Evolutionary conservation across 164 flowering plant genomes (phyloP).

Genomic region (Stephania cephalantha): DNA sequence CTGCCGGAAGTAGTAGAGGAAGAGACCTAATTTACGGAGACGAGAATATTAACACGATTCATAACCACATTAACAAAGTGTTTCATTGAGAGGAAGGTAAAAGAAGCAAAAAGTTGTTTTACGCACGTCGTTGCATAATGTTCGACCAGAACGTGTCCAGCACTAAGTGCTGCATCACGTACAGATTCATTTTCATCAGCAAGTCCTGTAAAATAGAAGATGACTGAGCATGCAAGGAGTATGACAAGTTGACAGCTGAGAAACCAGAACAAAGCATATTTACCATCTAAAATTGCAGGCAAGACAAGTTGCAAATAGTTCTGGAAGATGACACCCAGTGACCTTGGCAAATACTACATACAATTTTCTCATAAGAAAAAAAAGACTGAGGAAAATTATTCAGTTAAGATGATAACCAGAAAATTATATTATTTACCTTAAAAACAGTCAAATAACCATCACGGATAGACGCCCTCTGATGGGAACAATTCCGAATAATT

Average conservation of each 20-base stretch:
- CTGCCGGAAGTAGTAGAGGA: conserved; percentile 97
- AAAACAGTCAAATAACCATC: conserved; percentile 93
- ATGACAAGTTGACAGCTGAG: background rate
- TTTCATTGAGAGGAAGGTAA: background rate
- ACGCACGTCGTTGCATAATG: conserved; percentile 96
- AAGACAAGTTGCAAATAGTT: conserved; percentile 88
- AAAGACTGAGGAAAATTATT: background rate
- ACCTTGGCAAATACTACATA: conserved; percentile 83
- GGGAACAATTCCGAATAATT: conserved; percentile 80
- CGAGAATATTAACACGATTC: conserved; percentile 4
- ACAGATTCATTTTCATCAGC: conserved; percentile 99
- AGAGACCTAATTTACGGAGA: conserved; percentile 58
- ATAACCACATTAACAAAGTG: background rate
- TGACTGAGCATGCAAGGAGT: conserved; percentile 6
- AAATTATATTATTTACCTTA: conserved; percentile 44
- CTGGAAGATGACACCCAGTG: conserved; percentile 88
- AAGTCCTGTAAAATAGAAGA: conserved; percentile 50
- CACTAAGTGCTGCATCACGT: conserved; percentile 97
- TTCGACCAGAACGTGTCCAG: conserved; percentile 97
- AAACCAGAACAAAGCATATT: background rate
- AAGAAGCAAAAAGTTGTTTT: background rate
- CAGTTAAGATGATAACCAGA: background rate
- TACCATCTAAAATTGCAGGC: conserved; percentile 97
- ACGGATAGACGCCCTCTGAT: conserved; percentile 87
- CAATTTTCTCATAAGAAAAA: conserved; percentile 5